Evolutionary conservation across 106 monocot species (phyloP), one percentile per base, ranked within the genome.

Genomic region (Dendrobium huoshanense): DNA sequence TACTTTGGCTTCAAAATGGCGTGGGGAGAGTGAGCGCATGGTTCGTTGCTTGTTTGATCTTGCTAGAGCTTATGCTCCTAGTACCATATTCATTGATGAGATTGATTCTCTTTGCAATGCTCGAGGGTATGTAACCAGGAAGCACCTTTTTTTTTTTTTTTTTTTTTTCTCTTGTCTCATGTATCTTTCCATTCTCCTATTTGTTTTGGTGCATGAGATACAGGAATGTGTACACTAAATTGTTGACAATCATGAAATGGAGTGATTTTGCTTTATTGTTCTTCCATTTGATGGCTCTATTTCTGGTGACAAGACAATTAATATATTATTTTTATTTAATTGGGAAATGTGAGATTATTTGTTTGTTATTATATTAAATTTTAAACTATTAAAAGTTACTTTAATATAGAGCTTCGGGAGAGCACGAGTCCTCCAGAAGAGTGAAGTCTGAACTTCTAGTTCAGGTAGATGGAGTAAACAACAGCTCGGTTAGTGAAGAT

Each of bases 1-100:
- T 73, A 98, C 98, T 48, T 81, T 98, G 89, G 98, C 98, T 83
- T 98, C 98, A 41, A 98, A 98, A 89, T 98, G 98, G 98, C 92
- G 98, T 80, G 98, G 98, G 37, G 98, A 98, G 79, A 98, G 98
- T 89, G 98, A 98, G 79, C 92, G 98, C 61, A 95, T 98, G 98
- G 98, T 98, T 58, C 90, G 98, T 0, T 90, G 90, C 72, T 80
- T 98, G 40, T 98, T 98, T 88, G 98, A 98, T 67, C 94, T 98
- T 82, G 98, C 98, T 67, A 90, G 98, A 84, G 89, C 91, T 83
- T 98, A 98, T 85, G 91, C 98, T 75, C 98, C 98, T 31, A 98
- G 98, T 82, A 98, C 98, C 70, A 98, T 98, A 40, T 98, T 98
- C 79, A 98, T 98, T 59, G 98, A 98, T 86, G 98, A 98, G 77